Evolutionary conservation across 345 rosid genomes (phyloP).

Genomic region (Moricandia arvensis): DNA sequence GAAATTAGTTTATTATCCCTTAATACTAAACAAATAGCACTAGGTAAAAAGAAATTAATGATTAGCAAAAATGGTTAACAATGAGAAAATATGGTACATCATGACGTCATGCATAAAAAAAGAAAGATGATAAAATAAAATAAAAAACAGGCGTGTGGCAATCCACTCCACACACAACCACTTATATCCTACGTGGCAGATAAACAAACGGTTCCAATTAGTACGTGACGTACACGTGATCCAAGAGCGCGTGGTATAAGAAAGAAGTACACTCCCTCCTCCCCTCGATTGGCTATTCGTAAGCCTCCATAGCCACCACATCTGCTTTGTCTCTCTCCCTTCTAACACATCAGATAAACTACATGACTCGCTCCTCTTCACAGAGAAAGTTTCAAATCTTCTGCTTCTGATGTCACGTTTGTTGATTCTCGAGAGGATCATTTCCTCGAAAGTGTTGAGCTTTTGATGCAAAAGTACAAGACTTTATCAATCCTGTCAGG

Average conservation of each 20-base stretch:
- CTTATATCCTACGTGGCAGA: constrained; percentile 1
- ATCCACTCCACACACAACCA: neutral
- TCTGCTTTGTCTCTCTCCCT: too few species aligned
- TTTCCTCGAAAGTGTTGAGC: constrained; percentile 11
- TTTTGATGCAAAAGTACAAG: constrained; percentile 4
- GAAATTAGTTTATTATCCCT: too few species aligned
- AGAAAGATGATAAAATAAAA: neutral
- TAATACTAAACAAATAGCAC: neutral
- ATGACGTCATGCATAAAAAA: neutral
- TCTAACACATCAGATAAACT: neutral
- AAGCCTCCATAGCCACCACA: constrained; percentile 18
- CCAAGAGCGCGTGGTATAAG: neutral
- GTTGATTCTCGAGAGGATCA: constrained; percentile 13
- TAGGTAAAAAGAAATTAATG: neutral
- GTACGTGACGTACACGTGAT: neutral
- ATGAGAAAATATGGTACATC: neutral
- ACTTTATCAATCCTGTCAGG: constrained; percentile 24
- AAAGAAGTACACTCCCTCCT: constrained; percentile 22
- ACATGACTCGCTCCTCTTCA: neutral
- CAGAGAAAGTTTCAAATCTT: neutral
- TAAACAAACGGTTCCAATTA: neutral
- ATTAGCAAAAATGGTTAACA: neutral
- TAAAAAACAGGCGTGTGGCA: neutral
- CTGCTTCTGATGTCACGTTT: constrained; percentile 26
- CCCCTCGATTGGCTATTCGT: constrained; percentile 27